Conservation (phyloP, 2,329 filamentous ascomycete genomes). For the Zelopaecilomyces penicillatus region DNA sequence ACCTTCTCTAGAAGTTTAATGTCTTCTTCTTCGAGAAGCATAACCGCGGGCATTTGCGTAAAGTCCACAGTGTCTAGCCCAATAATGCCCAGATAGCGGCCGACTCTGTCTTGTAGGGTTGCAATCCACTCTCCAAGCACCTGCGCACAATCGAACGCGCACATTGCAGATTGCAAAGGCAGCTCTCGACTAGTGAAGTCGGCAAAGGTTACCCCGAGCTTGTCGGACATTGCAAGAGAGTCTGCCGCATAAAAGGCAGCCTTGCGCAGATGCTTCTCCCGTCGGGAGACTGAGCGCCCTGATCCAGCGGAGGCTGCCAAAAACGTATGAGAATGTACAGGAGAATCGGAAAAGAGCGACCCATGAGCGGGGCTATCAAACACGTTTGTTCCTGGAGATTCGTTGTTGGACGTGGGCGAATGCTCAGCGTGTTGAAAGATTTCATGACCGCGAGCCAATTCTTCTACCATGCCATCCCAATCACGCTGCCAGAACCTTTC, state of each 20-base stretch:
- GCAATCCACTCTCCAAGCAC: constrained; percentile 92
- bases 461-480: constrained; percentile 84
- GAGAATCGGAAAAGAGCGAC: constrained; percentile 42
- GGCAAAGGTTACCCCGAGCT: constrained; percentile 74
- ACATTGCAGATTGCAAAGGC: constrained; percentile 84
- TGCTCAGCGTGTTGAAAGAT: constrained; percentile 64
- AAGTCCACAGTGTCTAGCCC: constrained; percentile 76
- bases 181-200: constrained; percentile 78
- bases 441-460: constrained; percentile 70
- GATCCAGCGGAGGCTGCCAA: constrained; percentile 14
- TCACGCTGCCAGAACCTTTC: constrained; percentile 92
- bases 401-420: constrained; percentile 43
- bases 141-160: constrained; percentile 87
- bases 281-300: constrained; percentile 51
- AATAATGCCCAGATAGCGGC: constrained; percentile 76
- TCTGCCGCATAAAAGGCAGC: constrained; percentile 95
- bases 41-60: constrained; percentile 71
- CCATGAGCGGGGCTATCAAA: constrained; percentile 39
- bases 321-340: constrained; percentile 36
- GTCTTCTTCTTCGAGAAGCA: constrained; percentile 89
- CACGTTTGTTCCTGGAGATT: constrained; percentile 33
- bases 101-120: constrained; percentile 89
- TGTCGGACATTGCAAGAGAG: constrained; percentile 81
- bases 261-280: constrained; percentile 81
- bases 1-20: constrained; percentile 77